Evolutionary conservation across 2,329 filamentous ascomycete genomes (phyloP).

Genomic region (Diaporthe caulivora): DNA sequence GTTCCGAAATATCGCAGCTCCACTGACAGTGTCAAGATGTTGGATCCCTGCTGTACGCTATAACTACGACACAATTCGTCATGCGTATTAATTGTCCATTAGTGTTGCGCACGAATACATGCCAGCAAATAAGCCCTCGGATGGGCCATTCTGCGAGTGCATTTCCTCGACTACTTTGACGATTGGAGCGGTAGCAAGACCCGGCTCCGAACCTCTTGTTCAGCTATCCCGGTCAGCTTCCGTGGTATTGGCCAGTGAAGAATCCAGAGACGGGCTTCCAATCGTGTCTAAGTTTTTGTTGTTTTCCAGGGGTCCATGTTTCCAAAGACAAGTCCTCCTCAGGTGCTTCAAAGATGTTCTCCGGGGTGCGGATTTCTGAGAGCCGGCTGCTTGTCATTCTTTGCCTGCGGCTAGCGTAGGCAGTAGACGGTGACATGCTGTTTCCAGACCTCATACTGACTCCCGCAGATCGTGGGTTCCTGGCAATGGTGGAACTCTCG

Average conservation of each 20-base stretch:
- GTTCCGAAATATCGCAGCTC: background rate
- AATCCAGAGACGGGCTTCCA: background rate
- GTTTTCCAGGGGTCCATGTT: background rate
- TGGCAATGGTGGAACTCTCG: background rate
- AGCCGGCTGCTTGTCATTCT: constrained; percentile 26
- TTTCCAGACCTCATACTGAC: background rate
- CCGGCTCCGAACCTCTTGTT: background rate
- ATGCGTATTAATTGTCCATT: too few species aligned
- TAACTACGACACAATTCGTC: too few species aligned
- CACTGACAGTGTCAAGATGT: background rate
- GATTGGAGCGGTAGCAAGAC: too few species aligned
- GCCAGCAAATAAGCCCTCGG: background rate
- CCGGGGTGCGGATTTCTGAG: constrained; percentile 19
- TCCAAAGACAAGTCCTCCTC: background rate
- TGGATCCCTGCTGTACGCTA: background rate
- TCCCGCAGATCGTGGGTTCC: background rate
- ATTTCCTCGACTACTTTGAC: background rate
- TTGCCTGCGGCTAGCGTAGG: background rate
- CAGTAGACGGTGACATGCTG: background rate
- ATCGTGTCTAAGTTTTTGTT: too few species aligned
- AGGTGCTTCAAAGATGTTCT: constrained; percentile 5
- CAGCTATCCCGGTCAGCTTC: background rate
- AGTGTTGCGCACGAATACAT: background rate
- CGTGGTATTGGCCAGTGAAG: background rate
- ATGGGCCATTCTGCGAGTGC: background rate